phyloP scores from a whole-genome alignment of 2,329 filamentous ascomycete species.

The Nemania sp. region DNA sequence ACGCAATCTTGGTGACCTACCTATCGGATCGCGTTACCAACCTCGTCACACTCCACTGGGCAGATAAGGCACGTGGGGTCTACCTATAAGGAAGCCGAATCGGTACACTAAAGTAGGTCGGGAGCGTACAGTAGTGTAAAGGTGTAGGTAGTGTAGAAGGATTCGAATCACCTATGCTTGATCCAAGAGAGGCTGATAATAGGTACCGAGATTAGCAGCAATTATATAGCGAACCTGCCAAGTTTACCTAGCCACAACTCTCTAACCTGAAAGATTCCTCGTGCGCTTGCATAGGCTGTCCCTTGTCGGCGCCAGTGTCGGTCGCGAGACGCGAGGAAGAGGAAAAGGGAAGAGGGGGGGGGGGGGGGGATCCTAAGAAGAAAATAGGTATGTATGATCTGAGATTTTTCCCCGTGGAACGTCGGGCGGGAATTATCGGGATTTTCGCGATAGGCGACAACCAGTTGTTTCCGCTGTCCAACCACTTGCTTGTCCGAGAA shows the following conservation, averaged over 20 bases:
- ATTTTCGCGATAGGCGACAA: background rate
- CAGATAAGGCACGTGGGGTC: slow-evolving; percentile 21
- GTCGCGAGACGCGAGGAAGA: background rate
- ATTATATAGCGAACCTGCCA: too few species aligned
- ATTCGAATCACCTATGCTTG: too few species aligned
- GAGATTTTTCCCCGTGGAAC: slow-evolving; percentile 17
- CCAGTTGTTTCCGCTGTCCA: background rate
- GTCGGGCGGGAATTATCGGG: slow-evolving; percentile 13
- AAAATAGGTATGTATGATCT: slow-evolving; percentile 18
- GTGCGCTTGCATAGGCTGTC: too few species aligned
- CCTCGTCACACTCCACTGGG: background rate
- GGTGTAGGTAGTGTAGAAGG: too few species aligned
- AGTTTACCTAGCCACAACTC: too few species aligned
- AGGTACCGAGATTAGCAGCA: too few species aligned
- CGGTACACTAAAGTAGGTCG: too few species aligned
- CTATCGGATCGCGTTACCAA: background rate
- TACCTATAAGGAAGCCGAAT: too few species aligned
- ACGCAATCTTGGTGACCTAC: slow-evolving; percentile 1
- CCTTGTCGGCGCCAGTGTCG: background rate
- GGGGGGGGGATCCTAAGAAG: background rate
- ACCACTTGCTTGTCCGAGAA: background rate
- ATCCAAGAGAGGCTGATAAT: too few species aligned
- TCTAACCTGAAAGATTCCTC: too few species aligned
- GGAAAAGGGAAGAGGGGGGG: background rate
- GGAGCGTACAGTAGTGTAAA: too few species aligned